Base-by-base conservation (phyloP, 1,284 basidiomycete species). In the Boletellus sp. region DNA sequence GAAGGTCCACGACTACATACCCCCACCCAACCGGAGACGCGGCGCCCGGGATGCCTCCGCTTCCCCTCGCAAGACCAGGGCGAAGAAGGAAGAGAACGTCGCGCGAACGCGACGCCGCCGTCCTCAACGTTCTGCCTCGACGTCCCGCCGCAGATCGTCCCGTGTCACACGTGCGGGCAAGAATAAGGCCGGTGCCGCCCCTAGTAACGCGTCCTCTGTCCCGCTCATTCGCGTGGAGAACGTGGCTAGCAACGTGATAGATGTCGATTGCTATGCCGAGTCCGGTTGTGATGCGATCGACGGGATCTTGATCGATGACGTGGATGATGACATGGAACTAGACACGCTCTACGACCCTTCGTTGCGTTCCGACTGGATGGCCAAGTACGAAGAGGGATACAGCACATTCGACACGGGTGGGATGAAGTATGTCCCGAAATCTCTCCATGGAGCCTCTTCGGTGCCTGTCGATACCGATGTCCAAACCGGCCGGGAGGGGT, bases 1-100 rank as follows among this genome's bases (percentile, higher is more conserved):
- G 38, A 49, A 40, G 15, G 21, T 21, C 6, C 66, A 69, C n/a
- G 57, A 51, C 2, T 57, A 70, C 33, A 38, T 62, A 7, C 59
- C 59, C 5, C 53, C 47, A 6, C 22, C 41, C 2, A 41, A 33
- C 21, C 66, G 60, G 30, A 32, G 30, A 15, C 30, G 30, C 30
- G 30, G 30, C 30, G 30, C 12, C 30, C 11, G 45, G 12, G 16
- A 16, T 12, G 26, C 18, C 30, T 32, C 30, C 30, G 10, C 43
- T 18, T 1, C 33, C 5, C 33, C 44, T 22, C 52, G 47, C 35
- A 30, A 47, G 7, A 6, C 26, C 22, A 19, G 24, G 11, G 24
- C 47, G 36, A 38, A 33, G 13, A 49, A 26, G 24, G 43, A 55
- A n/a, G 22, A 47, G 18, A 47, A 37, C 8, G n/a, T 3, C 8